Conservation (phyloP, 2,329 filamentous ascomycete genomes). For the Xylaria sp. region DNA sequence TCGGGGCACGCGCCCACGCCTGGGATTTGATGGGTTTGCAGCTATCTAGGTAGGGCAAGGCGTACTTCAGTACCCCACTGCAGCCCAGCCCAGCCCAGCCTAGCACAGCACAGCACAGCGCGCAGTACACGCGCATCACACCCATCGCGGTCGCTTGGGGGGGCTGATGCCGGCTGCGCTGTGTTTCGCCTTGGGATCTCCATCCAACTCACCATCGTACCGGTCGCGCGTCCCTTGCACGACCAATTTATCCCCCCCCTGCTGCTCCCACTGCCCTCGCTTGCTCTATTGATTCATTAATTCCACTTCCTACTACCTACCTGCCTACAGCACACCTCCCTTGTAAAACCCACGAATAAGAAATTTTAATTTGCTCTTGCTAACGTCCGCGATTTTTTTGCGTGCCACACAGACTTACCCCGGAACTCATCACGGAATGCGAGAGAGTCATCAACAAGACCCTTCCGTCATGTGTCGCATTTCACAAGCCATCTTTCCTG, state of each 20-base stretch:
- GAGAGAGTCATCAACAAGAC: slow-evolving; percentile 71
- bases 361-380: slow-evolving; percentile 20
- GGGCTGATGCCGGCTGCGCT: slow-evolving; percentile 43
- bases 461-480: slow-evolving; percentile 70
- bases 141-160: slow-evolving; percentile 37
- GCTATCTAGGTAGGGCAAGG: slow-evolving; percentile 37
- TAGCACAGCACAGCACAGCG: slow-evolving; percentile 20
- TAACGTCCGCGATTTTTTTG: slow-evolving; percentile 18
- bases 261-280: slow-evolving; percentile 20
- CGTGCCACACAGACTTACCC: slow-evolving; percentile 58
- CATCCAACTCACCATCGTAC: slow-evolving; percentile 33
- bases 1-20: slow-evolving; percentile 32
- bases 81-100: slow-evolving; percentile 29
- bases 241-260: slow-evolving; percentile 32
- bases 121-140: slow-evolving; percentile 25
- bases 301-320: slow-evolving; percentile 1
- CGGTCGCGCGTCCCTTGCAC: slow-evolving; percentile 29
- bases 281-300: slow-evolving; percentile 3
- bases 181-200: slow-evolving; percentile 46
- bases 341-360: not conserved
- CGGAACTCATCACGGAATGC: slow-evolving; percentile 68
- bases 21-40: slow-evolving; percentile 26
- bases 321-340: not conserved
- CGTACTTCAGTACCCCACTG: slow-evolving; percentile 35
- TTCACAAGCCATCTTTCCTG: slow-evolving; percentile 71